Percentiles rank a stretch among this genome's conserved stretches.
These are phyloP conservation scores for Thalassiosira hispida DNA, from an alignment of 352 stramenopile genomes.

Conservation along the genomic window DNA sequence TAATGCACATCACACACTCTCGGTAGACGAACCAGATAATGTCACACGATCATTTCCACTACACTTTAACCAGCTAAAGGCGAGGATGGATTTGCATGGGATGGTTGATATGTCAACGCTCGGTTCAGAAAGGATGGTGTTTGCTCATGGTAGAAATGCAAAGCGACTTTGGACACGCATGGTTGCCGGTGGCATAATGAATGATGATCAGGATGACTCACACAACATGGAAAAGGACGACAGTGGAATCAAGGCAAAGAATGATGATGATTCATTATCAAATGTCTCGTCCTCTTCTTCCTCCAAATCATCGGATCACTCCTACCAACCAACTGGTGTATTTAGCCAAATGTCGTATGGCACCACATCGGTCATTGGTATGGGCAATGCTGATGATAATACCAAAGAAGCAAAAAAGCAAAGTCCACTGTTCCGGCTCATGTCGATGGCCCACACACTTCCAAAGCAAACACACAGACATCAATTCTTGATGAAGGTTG, in stretches of 20 bases:
- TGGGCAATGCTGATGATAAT: constrained; percentile 13
- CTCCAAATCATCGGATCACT: constrained; percentile 27
- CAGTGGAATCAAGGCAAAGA: not conserved
- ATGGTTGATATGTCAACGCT: not conserved
- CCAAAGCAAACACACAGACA: constrained; percentile 26
- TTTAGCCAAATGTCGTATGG: constrained; percentile 30
- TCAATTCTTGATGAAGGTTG: constrained; percentile 25
- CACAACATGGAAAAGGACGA: constrained; percentile 1
- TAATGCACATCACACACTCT: not conserved
- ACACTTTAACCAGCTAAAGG: constrained; percentile 30
- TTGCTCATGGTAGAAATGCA: constrained; percentile 38
- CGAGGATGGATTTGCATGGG: constrained; percentile 21
- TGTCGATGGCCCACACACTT: constrained; percentile 38
- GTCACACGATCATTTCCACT: constrained; percentile 38
- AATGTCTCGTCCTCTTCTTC: constrained; percentile 26
- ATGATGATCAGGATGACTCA: constrained; percentile 5
- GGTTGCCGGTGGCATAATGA: constrained; percentile 29
- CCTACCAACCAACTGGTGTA: constrained; percentile 17
- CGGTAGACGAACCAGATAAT: not conserved
- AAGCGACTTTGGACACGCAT: constrained; percentile 29
- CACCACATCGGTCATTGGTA: constrained; percentile 22
- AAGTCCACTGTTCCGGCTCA: constrained; percentile 28
- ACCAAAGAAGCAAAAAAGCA: not conserved
- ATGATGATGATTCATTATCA: constrained; percentile 6
- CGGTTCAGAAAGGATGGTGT: constrained; percentile 35